Evolutionary conservation across 805 yeast genomes (phyloP).

Genomic region (Myxozyma melibiosi): DNA sequence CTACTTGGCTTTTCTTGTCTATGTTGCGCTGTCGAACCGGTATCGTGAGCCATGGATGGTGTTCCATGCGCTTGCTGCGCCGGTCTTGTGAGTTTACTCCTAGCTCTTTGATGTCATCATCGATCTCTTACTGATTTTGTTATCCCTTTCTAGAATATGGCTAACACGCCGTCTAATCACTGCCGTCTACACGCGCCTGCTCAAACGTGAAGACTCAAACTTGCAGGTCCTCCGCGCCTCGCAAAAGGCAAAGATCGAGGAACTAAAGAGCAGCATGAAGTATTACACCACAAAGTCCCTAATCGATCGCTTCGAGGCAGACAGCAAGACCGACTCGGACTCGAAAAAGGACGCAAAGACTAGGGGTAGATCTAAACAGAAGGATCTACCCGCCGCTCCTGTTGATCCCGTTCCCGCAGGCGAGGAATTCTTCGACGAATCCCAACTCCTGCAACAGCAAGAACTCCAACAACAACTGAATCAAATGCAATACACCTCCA

Average conservation of each 20-base stretch:
- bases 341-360: background rate
- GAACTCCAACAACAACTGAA: conserved; percentile 3
- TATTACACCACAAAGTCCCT: conserved; percentile 76
- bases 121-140: background rate
- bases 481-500: conserved; percentile 9
- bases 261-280: conserved; percentile 69
- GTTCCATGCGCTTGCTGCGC: conserved; percentile 29
- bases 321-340: conserved; percentile 36
- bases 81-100: conserved; percentile 23
- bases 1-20: conserved; percentile 37
- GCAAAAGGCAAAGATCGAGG: conserved; percentile 62
- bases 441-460: background rate
- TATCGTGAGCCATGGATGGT: conserved; percentile 11
- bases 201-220: conserved; percentile 34
- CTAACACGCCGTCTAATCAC: conserved; percentile 6
- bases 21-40: conserved; percentile 26
- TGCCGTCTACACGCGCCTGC: conserved; percentile 33
- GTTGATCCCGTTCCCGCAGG: background rate
- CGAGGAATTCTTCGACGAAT: conserved; percentile 4
- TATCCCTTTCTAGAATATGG: conserved; percentile 16
- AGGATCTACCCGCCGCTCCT: background rate
- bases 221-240: conserved; percentile 47
- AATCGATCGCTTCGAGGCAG: conserved; percentile 65
- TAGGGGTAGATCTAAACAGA: background rate
- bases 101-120: background rate